Evolutionary conservation across 306 rosid genomes (phyloP), one percentile per base, ranked within the genome.

Genomic region (Malus sieversii): DNA sequence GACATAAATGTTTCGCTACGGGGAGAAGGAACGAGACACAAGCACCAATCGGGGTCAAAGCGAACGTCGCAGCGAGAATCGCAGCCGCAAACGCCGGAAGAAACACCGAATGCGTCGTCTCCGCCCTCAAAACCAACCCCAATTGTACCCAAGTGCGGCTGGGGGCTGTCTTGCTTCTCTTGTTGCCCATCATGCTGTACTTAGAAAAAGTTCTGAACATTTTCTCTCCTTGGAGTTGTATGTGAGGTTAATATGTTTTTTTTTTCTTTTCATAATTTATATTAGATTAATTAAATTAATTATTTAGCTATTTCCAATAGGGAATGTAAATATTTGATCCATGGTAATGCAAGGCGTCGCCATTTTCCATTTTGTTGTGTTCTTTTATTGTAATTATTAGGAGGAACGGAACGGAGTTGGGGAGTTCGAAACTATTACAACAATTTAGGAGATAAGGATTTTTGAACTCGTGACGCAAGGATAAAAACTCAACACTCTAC

Each of bases 141-240:
- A 63, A 8, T 59, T 3, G 18, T 52, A 19, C 35, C 75, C 32
- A 75, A 53, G 22, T 81, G 32, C 13, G 80, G 16, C 64, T 90
- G 87, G 88, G 42, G 68, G 45, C 13, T 92, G 8, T 15, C 78
- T 78, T 92, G 92, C 83, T 87, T 92, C 73, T 6, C 85, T 51
- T 90, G 91, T 59, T 88, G 93, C 75, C 9, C 74, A 29, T 82
- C 42, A 3, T 64, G 68, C 42, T 72, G 82, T 75, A 14, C 64
- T 38, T 82, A 78, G 15, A 13, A 76, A 23, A 23, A 10, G 23
- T 52, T 12, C 6, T 15, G 15, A 65, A 72, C 52, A 67, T 9
- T 71, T 75, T 80, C 55, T 27, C 61, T 22, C 15, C 51, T 63
- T 58, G 22, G 65, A 75, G 35, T 68, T 59, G 80, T 78, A 74